A percentile compares a stretch with the other conserved stretches of the same genome.
Conservation (phyloP, 305 asterid species). For the Andrographis paniculata region DNA sequence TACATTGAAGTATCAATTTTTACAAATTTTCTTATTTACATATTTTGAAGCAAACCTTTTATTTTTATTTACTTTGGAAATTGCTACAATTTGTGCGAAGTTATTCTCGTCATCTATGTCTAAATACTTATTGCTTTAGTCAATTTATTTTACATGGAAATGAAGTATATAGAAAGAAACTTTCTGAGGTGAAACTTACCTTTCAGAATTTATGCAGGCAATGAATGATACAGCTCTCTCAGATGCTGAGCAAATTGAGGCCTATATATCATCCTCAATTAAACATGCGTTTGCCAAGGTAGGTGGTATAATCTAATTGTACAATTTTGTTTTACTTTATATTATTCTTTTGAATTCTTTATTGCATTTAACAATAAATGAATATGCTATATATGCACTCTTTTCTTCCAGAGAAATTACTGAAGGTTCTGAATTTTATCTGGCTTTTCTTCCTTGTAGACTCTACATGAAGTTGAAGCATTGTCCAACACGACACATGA, state of each 20-base stretch:
- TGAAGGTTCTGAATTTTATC: constrained; percentile 18
- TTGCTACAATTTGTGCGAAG: too few relatives aligned
- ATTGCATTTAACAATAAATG: constrained; percentile 8
- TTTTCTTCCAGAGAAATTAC: not conserved
- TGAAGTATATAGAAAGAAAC: not conserved
- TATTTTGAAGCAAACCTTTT: not conserved
- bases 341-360: not conserved
- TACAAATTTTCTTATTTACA: too few relatives aligned
- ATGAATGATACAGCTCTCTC: constrained; percentile 49
- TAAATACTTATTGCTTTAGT: constrained; percentile 2
- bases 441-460: constrained; percentile 37
- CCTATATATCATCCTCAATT: constrained; percentile 69
- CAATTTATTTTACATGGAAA: constrained; percentile 9
- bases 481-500: constrained; percentile 64
- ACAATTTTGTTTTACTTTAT: constrained; percentile 6
- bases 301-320: constrained; percentile 26
- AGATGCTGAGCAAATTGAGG: constrained; percentile 82
- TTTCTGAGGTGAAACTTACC: constrained; percentile 6
- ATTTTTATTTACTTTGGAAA: too few relatives aligned
- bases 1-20: constrained; percentile 1
- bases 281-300: constrained; percentile 85
- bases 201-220: constrained; percentile 40
- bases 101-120: not conserved
- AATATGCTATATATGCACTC: too few relatives aligned
- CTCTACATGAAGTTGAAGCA: constrained; percentile 77